Evolutionary conservation across 371 early-diverging fungal genomes (phyloP), one percentile per base, ranked within the genome.

Genomic region (Mucor circinelloides): DNA sequence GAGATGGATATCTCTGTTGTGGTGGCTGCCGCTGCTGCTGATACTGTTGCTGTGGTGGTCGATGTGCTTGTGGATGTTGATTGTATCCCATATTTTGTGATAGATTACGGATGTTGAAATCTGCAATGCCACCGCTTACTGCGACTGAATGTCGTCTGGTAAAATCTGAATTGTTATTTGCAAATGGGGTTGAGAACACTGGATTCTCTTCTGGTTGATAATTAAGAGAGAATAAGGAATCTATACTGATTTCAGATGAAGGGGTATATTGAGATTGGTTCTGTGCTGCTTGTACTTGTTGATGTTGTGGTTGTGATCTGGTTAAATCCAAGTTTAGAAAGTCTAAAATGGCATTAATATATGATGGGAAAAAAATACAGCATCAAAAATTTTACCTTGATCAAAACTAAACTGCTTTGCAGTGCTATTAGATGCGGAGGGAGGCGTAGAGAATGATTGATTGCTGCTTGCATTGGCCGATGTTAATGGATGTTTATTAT

Each of bases 91-190:
- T 23, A 25, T 27, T 25, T 52, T 52, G 52, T 25, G 52, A 27
- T 52, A 52, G 15, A 52, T 52, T 52, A 55, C 60, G 61, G 23
- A 34, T 27, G 46, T 64, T 58, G 25, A 64, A 52, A 32, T 69
- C 61, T 38, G 38, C 31, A 34, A 57, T 56, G 25, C 61, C 66
- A 46, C 61, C 71, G 40, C 63, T 62, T 13, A 67, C 64, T 36
- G 67, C 67, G 19, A 67, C 66, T 32, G 67, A 67, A 57, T 67
- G 72, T 28, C 72, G 63, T 57, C 72, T 66, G 40, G 28, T 40
- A 38, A 59, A 52, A 19, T 69, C 61, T 13, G 32, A 25, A 17
- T 10, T 42, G 32, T 40, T 27, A 1, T 21, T 52, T 15, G 32
- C 21, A 56, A 32, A 32, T 19, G 56, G 13, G 17, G n/a, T 21